Conservation (phyloP, 805 yeast species). For the Cyberlindnera euphorbiiphila region DNA sequence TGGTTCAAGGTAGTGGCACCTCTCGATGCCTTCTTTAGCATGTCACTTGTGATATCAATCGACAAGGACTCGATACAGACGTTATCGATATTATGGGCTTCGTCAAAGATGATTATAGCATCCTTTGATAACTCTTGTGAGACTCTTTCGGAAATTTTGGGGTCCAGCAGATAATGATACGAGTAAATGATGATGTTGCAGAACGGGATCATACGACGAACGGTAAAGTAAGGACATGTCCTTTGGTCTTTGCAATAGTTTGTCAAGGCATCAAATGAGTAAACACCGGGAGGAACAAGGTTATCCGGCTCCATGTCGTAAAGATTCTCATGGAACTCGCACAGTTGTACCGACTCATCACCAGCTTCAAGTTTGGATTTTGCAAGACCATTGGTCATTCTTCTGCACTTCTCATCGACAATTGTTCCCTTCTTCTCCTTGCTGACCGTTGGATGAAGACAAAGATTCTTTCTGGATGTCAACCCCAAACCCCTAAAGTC, state of each 20-base stretch:
- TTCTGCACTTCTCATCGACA: slow-evolving; percentile 94
- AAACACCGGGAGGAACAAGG: slow-evolving; percentile 88
- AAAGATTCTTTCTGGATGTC: slow-evolving; percentile 89
- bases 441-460: slow-evolving; percentile 83
- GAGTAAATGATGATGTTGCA: slow-evolving; percentile 95
- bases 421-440: slow-evolving; percentile 86
- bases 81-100: slow-evolving; percentile 97
- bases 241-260: slow-evolving; percentile 73
- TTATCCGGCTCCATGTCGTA: slow-evolving; percentile 84
- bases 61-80: slow-evolving; percentile 96
- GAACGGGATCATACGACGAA: slow-evolving; percentile 93
- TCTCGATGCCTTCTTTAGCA: slow-evolving; percentile 76
- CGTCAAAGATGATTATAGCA: slow-evolving; percentile 92
- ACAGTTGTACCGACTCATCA: slow-evolving; percentile 52
- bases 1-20: slow-evolving; percentile 80
- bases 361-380: slow-evolving; percentile 56
- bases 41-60: slow-evolving; percentile 87
- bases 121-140: slow-evolving; percentile 89
- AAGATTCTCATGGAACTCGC: slow-evolving; percentile 89
- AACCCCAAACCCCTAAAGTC: slow-evolving; percentile 93
- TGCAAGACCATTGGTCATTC: slow-evolving; percentile 89
- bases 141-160: slow-evolving; percentile 94
- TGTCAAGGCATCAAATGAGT: slow-evolving; percentile 81
- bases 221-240: slow-evolving; percentile 95
- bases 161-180: slow-evolving; percentile 93